Evolutionary conservation across 192 early-diverging fungal species (phyloP).

Genomic region (Phlyctochytrium bullatum): DNA sequence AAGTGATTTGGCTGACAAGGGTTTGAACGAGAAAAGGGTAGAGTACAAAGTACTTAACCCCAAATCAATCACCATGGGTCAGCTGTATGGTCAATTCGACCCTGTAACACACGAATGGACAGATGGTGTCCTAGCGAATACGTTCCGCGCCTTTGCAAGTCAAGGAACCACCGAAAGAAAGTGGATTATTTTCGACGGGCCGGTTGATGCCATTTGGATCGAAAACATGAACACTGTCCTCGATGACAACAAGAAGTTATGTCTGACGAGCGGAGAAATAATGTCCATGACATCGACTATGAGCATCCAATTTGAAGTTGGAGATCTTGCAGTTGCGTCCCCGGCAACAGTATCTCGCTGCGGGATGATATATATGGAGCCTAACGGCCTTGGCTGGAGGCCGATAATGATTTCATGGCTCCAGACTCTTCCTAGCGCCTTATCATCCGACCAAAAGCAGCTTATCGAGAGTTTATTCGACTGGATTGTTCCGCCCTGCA

Average conservation of each 20-base stretch:
- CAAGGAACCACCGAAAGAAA: conserved; percentile 49
- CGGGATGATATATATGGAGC: conserved; percentile 65
- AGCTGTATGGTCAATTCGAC: conserved; percentile 63
- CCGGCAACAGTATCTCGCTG: conserved; percentile 61
- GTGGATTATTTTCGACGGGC: conserved; percentile 65
- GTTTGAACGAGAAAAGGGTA: conserved; percentile 51
- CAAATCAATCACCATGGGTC: conserved; percentile 64
- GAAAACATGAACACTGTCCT: conserved; percentile 68
- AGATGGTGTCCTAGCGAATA: conserved; percentile 58
- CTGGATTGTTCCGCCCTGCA: conserved; percentile 49
- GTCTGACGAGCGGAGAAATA: conserved; percentile 59
- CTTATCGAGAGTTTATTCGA: conserved; percentile 50
- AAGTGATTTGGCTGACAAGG: conserved; percentile 44
- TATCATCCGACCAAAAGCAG: conserved; percentile 37
- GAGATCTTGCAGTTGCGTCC: conserved; percentile 60
- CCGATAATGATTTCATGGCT: conserved; percentile 54
- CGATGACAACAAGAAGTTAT: conserved; percentile 64
- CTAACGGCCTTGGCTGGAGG: conserved; percentile 56
- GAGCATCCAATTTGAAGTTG: conserved; percentile 62
- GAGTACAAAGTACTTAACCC: conserved; percentile 56
- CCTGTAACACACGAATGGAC: conserved; percentile 62
- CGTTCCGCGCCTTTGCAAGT: conserved; percentile 48
- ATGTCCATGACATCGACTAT: conserved; percentile 57
- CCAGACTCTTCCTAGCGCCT: conserved; percentile 37
- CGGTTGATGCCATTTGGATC: conserved; percentile 65